These are phyloP conservation scores for Fusarium albosuccineum DNA, from an alignment of 2,329 filamentous ascomycete species.

Conservation along the genomic window DNA sequence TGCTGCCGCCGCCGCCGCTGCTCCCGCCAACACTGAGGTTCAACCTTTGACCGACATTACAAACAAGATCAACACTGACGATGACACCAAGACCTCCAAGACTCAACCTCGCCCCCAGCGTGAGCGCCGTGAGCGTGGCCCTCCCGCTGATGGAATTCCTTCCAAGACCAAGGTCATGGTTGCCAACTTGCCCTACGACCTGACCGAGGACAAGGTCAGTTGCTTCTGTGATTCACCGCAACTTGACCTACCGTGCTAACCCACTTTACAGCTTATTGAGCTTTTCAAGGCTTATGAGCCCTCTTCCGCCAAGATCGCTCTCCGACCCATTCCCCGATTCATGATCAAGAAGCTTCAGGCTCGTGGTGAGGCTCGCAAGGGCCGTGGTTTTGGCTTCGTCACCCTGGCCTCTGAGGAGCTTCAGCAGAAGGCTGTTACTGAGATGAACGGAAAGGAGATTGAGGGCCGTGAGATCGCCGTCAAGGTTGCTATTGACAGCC, in stretches of 20 bases:
- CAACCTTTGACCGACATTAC: conserved; percentile 73
- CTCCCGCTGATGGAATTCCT: conserved; percentile 95
- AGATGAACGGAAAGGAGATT: conserved; percentile 99
- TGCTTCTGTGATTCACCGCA: conserved; percentile 39
- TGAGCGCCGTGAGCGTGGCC: conserved; percentile 85
- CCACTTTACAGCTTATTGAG: conserved; percentile 83
- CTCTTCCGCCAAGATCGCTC: conserved; percentile 96
- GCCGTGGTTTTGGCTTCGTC: conserved; percentile 98
- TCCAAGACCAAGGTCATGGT: conserved; percentile 99
- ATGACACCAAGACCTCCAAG: conserved; percentile 71
- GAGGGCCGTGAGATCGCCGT: conserved; percentile 99
- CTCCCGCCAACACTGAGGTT: conserved; percentile 64
- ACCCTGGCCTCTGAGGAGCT: conserved; percentile 94
- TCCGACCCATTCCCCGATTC: conserved; percentile 97
- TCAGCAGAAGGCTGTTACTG: conserved; percentile 94
- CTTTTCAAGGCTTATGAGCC: conserved; percentile 95
- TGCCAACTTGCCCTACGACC: conserved; percentile 97
- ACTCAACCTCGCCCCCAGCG: conserved; percentile 67
- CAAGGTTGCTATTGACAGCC: conserved; percentile 99
- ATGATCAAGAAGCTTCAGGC: conserved; percentile 99
- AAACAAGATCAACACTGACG: conserved; percentile 69
- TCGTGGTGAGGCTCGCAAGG: conserved; percentile 97
- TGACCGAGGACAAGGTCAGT: conserved; percentile 93
- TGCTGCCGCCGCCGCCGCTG: conserved; percentile 58
- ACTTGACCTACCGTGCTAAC: conserved; percentile 37